phyloP scores from a whole-genome alignment of 2,329 filamentous ascomycete species.

The Cercospora janseana region DNA sequence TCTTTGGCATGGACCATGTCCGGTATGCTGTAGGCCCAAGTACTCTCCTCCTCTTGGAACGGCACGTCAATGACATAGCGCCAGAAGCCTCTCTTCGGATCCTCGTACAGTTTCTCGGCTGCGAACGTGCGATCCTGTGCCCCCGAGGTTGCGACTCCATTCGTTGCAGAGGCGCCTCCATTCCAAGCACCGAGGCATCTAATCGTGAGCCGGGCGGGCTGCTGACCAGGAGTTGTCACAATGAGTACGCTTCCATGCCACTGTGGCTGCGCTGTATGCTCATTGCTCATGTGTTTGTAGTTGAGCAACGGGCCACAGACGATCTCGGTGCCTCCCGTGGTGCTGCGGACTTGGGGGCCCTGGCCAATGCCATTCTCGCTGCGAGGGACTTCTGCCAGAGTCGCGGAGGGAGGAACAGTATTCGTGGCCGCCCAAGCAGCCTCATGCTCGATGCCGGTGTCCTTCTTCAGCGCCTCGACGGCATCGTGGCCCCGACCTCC shows the following conservation, averaged over 20 bases:
- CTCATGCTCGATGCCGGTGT: conserved; percentile 17
- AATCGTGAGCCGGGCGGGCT: conserved; percentile 61
- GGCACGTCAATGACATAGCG: conserved; percentile 59
- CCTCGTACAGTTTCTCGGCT: conserved; percentile 60
- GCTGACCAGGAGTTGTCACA: conserved; percentile 70
- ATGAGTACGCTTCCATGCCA: conserved; percentile 88
- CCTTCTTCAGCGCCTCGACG: conserved; percentile 15
- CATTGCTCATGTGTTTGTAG: conserved; percentile 69
- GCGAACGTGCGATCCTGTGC: conserved; percentile 39
- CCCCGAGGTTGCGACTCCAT: conserved; percentile 24
- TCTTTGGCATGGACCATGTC: conserved; percentile 51
- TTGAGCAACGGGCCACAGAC: conserved; percentile 73
- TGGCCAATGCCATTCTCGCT: conserved; percentile 40
- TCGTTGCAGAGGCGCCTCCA: conserved; percentile 27
- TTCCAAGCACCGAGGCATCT: conserved; percentile 50
- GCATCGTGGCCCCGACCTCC: conserved; percentile 13
- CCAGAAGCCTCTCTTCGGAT: conserved; percentile 59
- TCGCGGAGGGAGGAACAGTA: conserved; percentile 13
- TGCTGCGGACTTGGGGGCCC: conserved; percentile 46
- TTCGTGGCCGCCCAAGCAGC: conserved; percentile 12
- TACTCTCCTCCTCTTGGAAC: conserved; percentile 68
- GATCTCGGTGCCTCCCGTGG: conserved; percentile 52
- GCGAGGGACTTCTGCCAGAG: conserved; percentile 18
- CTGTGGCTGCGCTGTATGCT: conserved; percentile 43
- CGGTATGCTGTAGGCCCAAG: conserved; percentile 75